Evolutionary conservation across 306 rosid genomes (phyloP), one percentile per base, ranked within the genome.

Genomic region (Carpinus viminea): DNA sequence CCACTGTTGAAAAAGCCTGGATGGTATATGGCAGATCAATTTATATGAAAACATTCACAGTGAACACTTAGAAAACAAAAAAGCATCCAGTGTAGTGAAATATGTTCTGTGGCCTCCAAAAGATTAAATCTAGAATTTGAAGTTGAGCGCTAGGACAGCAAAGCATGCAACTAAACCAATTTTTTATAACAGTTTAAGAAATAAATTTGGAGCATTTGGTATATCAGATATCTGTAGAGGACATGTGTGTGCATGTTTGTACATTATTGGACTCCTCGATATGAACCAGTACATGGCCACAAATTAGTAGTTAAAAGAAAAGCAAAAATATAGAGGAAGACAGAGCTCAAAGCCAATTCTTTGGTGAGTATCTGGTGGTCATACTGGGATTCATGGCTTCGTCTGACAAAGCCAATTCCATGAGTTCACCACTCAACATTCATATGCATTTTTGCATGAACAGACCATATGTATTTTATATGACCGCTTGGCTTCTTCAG

Each of bases 1-100:
- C 98, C 74, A 93, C 98, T 0, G 94, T 90, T 71, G 96, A 93
- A 86, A 88, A 93, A 45, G 98, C 98, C 98, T 93, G 88, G 4
- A 85, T 45, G 76, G 16, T 47, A 64, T 45, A 56, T 31, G 26
- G 31, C 45, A 79, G 72, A 71, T 74, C 61, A 24, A 79, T 59
- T 76, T 36, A 72, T 70, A 85, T 55, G 34, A 54, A 66, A 38
- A 78, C 46, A 76, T 50, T 70, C 1, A 31, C 26, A 48, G 20
- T 36, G 17, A 71, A 66, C 17, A 13, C 7, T 48, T 20, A 34
- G 26, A 60, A 41, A 70, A 26, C 64, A 62, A 51, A 70, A 4
- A 54, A 48, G 10, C 47, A 53, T 53, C 57, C 18, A 53, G 31
- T 21, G 24, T 21, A 5, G 4, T n/a, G 13, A 57, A 20, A 21